Base-by-base conservation (phyloP, 768 basidiomycete genomes). In the Cubamyces sp. region DNA sequence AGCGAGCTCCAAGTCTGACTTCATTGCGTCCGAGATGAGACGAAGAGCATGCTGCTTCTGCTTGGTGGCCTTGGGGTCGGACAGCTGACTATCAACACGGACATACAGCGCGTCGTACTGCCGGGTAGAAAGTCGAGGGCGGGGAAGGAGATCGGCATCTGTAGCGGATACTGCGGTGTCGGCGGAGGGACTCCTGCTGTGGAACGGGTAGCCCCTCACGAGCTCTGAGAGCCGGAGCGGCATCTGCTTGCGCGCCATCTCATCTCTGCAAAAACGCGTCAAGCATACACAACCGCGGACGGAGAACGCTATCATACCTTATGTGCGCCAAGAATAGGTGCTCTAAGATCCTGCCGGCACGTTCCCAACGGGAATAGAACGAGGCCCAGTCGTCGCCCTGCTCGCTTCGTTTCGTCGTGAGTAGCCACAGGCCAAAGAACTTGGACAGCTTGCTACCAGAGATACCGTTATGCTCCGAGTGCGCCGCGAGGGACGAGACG, bases 381-480 rank as follows among this genome's bases (percentile, higher is more conserved):
- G 78, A 70, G 14, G 72, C 59, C 87, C 86, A 91, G 56, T 86
- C 83, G 52, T 89, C 87, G 1, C 75, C 78, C 11, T 76, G 74
- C 45, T 81, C 78, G 3, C 78, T 75, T 26, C 82, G 76, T 41
- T 79, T 77, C 1, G 81, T 70, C 3, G 82, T 75, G 15, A 93
- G 74, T 21, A 92, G 74, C 91, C 91, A 93, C 50, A 91, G 70
- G 14, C 91, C 91, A 48, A 90, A 76, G 60, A 87, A 78, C 72
- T 87, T 91, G 30, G 87, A 84, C 8, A 92, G 78, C 69, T 88
- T 92, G 77, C 88, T 91, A 26, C 89, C 91, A 6, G 89, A 90
- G 1, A 85, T 85, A 52, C 90, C 82, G 68, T 88, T 92, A 5
- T 76, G 76, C 66, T 92, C 92, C 8, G 86, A 79, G 66, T 88